Evolutionary conservation across 192 early-diverging fungal genomes (phyloP).

Genomic region (Linnemannia zychae): DNA sequence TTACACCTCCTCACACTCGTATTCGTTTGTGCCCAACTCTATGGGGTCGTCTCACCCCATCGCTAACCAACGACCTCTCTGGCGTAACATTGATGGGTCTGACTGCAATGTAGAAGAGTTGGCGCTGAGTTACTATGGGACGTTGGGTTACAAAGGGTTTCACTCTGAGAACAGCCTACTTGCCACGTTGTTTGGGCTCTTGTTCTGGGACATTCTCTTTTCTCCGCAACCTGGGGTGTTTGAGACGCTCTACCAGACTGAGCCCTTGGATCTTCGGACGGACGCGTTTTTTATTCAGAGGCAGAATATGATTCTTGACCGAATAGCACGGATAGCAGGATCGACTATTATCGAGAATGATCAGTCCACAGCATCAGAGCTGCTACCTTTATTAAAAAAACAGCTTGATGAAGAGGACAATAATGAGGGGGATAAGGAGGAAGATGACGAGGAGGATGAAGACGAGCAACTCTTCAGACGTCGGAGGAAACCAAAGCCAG

Average conservation of each 20-base stretch:
- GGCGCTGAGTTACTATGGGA: conserved; percentile 72
- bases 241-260: conserved; percentile 78
- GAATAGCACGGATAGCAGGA: conserved; percentile 54
- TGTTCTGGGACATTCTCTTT: conserved; percentile 83
- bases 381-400: background rate
- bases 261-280: conserved; percentile 74
- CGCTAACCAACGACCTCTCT: conserved; percentile 46
- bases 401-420: background rate
- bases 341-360: background rate
- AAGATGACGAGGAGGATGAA: conserved; percentile 20
- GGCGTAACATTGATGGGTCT: conserved; percentile 66
- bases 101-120: conserved; percentile 75
- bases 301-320: conserved; percentile 38
- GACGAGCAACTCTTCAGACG: conserved; percentile 15
- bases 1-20: conserved; percentile 36
- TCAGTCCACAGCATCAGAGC: background rate
- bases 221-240: conserved; percentile 71
- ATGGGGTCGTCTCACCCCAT: conserved; percentile 27
- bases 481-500: background rate
- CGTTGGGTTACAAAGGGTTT: conserved; percentile 72
- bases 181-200: conserved; percentile 70
- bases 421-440: conserved; percentile 10
- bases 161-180: conserved; percentile 76
- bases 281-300: conserved; percentile 68
- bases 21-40: conserved; percentile 36